Evolutionary conservation across 108 stramenopile species (phyloP).

Genomic region (Nitzschia sp.): DNA sequence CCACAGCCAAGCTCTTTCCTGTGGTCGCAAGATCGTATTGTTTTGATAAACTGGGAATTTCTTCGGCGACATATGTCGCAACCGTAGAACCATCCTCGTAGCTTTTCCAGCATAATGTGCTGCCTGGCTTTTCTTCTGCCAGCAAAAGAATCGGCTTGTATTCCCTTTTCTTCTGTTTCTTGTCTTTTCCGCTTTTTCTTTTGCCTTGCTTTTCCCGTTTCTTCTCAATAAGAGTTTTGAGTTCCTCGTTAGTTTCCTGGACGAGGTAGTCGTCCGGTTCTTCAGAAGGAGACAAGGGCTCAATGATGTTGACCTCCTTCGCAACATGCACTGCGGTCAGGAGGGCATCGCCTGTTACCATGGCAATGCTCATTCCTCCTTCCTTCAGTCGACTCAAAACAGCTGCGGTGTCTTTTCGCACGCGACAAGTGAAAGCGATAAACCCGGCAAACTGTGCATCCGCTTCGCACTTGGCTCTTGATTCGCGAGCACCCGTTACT

Average conservation of each 20-base stretch:
- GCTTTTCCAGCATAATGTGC: constrained; percentile 77
- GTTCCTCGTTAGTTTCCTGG: constrained; percentile 62
- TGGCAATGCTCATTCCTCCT: constrained; percentile 89
- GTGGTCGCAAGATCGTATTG: constrained; percentile 86
- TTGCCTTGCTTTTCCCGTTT: constrained; percentile 28
- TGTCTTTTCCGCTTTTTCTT: not conserved
- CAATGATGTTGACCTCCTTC: constrained; percentile 86
- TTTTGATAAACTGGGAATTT: constrained; percentile 69
- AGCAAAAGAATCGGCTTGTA: constrained; percentile 80
- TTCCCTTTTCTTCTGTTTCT: constrained; percentile 23
- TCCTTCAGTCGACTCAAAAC: constrained; percentile 81
- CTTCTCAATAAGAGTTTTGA: constrained; percentile 47
- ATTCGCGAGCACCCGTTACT: constrained; percentile 57
- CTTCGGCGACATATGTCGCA: constrained; percentile 50
- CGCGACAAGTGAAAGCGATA: constrained; percentile 95
- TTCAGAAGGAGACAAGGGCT: constrained; percentile 20
- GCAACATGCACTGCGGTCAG: constrained; percentile 96
- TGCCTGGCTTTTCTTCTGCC: constrained; percentile 47
- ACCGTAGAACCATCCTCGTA: constrained; percentile 79
- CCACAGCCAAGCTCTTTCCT: constrained; percentile 71
- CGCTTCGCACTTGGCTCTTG: constrained; percentile 71
- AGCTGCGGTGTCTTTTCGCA: constrained; percentile 87
- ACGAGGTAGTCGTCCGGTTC: constrained; percentile 29
- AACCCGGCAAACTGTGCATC: constrained; percentile 89
- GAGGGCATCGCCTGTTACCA: constrained; percentile 97